Conservation (phyloP, 2,329 filamentous ascomycete genomes). For the Leptosphaerulina australis region DNA sequence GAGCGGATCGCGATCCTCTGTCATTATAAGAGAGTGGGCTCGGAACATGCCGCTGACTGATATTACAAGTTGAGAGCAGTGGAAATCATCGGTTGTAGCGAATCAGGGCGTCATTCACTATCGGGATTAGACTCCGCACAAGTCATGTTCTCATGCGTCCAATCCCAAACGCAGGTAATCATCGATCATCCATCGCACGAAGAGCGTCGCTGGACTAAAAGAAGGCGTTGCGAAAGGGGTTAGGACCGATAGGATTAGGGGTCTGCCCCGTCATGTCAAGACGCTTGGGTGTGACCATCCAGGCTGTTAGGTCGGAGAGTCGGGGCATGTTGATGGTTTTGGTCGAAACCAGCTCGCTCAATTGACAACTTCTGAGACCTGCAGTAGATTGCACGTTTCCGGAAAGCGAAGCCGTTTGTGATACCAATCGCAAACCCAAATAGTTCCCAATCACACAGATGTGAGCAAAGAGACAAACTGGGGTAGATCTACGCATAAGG, state of each 20-base stretch:
- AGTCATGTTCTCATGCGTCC: not conserved
- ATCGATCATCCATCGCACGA: slow-evolving; percentile 1
- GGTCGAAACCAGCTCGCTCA: not conserved
- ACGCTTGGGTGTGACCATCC: not conserved
- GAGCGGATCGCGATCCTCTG: not conserved
- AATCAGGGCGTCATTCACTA: slow-evolving; percentile 4
- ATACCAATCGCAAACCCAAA: too few species aligned
- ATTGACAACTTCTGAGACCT: not conserved
- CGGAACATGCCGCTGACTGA: not conserved
- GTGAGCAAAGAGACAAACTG: not conserved
- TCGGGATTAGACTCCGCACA: slow-evolving; percentile 5
- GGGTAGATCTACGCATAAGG: slow-evolving; percentile 3
- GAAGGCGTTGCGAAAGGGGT: not conserved
- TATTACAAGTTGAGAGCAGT: slow-evolving; percentile 2
- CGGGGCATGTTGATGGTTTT: not conserved
- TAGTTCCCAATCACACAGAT: too few species aligned
- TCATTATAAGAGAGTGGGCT: not conserved
- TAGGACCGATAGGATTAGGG: not conserved
- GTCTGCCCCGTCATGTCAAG: slow-evolving; percentile 1
- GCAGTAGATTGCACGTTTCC: not conserved
- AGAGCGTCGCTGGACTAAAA: not conserved
- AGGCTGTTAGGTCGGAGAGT: slow-evolving; percentile 3
- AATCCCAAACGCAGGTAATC: not conserved
- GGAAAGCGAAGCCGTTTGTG: not conserved
- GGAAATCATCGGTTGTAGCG: not conserved